These are phyloP conservation scores for Cyberlindnera misumaiensis DNA, from an alignment of 805 yeast species.

Conservation along the genomic window DNA sequence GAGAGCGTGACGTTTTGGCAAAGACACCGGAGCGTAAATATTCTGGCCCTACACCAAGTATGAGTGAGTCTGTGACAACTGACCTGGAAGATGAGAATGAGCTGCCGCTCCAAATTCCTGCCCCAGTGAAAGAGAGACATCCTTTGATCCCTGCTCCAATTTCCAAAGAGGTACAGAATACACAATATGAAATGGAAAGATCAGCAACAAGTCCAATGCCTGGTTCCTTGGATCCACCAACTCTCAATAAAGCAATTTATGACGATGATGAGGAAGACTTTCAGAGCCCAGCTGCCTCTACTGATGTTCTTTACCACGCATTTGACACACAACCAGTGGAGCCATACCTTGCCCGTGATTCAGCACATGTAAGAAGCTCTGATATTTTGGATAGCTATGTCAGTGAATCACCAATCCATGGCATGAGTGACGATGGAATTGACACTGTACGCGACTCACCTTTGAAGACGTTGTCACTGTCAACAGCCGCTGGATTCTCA, in stretches of 20 bases:
- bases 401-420: constrained; percentile 3
- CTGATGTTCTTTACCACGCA: constrained; percentile 1
- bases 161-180: not conserved
- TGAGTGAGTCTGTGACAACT: not conserved
- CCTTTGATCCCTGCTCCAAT: constrained; percentile 18
- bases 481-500: not conserved
- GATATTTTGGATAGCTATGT: constrained; percentile 26
- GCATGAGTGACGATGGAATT: not conserved
- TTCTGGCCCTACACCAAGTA: not conserved
- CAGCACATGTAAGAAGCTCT: constrained; percentile 14
- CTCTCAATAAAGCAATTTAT: constrained; percentile 4
- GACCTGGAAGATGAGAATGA: constrained; percentile 19
- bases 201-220: not conserved
- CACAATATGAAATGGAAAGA: not conserved
- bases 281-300: constrained; percentile 2
- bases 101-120: constrained; percentile 23
- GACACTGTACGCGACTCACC: not conserved
- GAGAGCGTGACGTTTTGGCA: constrained; percentile 10
- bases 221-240: not conserved
- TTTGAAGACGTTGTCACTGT: not conserved
- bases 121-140: constrained; percentile 20
- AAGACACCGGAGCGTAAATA: not conserved
- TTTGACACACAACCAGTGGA: not conserved
- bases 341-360: constrained; percentile 2
- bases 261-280: constrained; percentile 11